Evolutionary conservation across 2,329 filamentous ascomycete species (phyloP).

Genomic region (Paraphoma chrysanthemicola): DNA sequence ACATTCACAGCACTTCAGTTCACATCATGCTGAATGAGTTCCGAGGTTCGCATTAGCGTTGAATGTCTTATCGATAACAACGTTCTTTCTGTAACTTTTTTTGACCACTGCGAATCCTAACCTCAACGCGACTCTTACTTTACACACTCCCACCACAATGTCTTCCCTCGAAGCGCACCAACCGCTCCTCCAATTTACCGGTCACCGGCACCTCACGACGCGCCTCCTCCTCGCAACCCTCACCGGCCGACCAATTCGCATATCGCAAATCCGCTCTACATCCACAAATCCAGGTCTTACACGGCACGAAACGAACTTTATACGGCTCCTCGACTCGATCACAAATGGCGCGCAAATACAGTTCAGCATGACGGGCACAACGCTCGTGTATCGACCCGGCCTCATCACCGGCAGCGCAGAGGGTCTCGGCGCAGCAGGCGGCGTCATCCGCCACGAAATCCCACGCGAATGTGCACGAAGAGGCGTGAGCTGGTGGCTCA

Average conservation of each 20-base stretch:
- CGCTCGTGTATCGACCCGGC: conserved; percentile 88
- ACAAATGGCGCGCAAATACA: conserved; percentile 96
- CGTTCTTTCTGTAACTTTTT: neutral
- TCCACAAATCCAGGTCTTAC: conserved; percentile 90
- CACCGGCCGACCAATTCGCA: conserved; percentile 86
- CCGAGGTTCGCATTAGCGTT: neutral
- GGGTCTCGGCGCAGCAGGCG: conserved; percentile 73
- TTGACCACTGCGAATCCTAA: neutral
- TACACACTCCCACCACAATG: conserved; percentile 23
- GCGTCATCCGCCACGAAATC: conserved; percentile 81
- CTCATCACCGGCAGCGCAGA: conserved; percentile 86
- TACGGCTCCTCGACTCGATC: conserved; percentile 90
- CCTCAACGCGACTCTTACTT: neutral
- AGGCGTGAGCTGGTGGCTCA: conserved; percentile 89
- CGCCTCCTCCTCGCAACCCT: conserved; percentile 90
- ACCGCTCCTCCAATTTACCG: conserved; percentile 74
- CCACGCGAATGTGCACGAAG: conserved; percentile 77
- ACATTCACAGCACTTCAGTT: too few species aligned
- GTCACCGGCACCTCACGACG: conserved; percentile 81
- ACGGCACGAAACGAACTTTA: conserved; percentile 91
- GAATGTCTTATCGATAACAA: conserved; percentile 12
- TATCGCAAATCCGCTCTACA: conserved; percentile 89
- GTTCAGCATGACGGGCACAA: conserved; percentile 95
- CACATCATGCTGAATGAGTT: neutral
- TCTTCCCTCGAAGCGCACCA: conserved; percentile 48